Percentiles rank a stretch among this genome's conserved stretches.
Evolutionary conservation across 2,329 filamentous ascomycete genomes (phyloP).

Genomic region (Pseudogymnoascus sp.): DNA sequence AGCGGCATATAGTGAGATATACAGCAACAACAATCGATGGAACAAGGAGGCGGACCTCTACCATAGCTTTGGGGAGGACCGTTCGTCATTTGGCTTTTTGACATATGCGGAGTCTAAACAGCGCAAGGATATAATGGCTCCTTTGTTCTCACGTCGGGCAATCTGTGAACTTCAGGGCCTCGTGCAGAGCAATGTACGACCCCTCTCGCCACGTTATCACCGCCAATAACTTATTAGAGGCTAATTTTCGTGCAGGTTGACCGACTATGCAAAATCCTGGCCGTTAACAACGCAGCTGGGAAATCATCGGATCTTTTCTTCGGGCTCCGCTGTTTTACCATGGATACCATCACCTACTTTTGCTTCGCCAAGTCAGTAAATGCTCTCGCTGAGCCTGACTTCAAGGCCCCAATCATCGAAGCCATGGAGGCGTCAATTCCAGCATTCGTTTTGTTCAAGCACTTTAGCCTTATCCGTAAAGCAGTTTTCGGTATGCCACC

Average conservation of each 20-base stretch:
- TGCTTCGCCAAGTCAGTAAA: conserved; percentile 36
- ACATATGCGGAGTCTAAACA: conserved; percentile 34
- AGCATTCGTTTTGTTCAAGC: conserved; percentile 33
- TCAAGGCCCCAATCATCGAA: conserved; percentile 35
- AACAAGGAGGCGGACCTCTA: conserved; percentile 36
- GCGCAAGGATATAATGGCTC: conserved; percentile 35
- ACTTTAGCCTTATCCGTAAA: conserved; percentile 27
- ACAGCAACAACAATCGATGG: conserved; percentile 35
- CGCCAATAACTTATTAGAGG: not conserved
- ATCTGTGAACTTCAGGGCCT: conserved; percentile 32
- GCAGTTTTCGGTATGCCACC: conserved; percentile 23
- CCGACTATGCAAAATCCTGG: conserved; percentile 28
- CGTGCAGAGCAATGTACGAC: conserved; percentile 29
- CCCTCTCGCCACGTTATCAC: not conserved
- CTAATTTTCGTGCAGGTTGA: conserved; percentile 21
- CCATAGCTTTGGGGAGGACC: conserved; percentile 33
- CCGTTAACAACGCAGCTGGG: conserved; percentile 19
- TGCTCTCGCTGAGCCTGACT: conserved; percentile 32
- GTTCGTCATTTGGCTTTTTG: conserved; percentile 36
- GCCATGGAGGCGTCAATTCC: conserved; percentile 33
- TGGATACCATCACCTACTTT: conserved; percentile 35
- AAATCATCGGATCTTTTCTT: conserved; percentile 28
- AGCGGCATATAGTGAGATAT: conserved; percentile 36
- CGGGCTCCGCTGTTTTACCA: conserved; percentile 30
- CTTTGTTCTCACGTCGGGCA: conserved; percentile 35